Evolutionary conservation across 2,329 filamentous ascomycete genomes (phyloP).

Genomic region (Orbilia quercus): DNA sequence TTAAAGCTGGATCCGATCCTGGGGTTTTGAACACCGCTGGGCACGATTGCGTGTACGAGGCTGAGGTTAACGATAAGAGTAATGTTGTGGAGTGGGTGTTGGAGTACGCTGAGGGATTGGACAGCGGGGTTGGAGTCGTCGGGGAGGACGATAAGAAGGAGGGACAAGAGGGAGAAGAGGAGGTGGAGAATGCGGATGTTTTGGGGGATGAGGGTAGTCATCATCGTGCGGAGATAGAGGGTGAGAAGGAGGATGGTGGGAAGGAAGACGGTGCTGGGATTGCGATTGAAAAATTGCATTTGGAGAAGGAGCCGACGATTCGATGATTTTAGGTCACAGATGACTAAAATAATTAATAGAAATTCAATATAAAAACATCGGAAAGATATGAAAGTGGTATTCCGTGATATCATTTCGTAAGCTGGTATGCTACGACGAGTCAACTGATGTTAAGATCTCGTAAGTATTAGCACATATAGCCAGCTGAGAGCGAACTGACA

Average conservation of each 20-base stretch:
- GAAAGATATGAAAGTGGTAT: too few relatives aligned
- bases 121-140: slow-evolving; percentile 60
- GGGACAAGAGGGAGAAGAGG: slow-evolving; percentile 5
- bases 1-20: slow-evolving; percentile 79
- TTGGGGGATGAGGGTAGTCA: slow-evolving; percentile 44
- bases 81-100: slow-evolving; percentile 71
- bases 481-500: too few relatives aligned
- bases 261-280: slow-evolving; percentile 10
- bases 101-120: slow-evolving; percentile 63
- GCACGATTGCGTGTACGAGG: slow-evolving; percentile 80
- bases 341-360: slow-evolving; percentile 6
- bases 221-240: slow-evolving; percentile 17
- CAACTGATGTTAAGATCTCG: too few relatives aligned
- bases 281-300: slow-evolving; percentile 36
- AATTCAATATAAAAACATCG: slow-evolving; percentile 38
- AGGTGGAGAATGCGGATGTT: slow-evolving; percentile 36
- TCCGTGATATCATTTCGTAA: too few relatives aligned
- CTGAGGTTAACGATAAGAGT: slow-evolving; percentile 75
- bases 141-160: slow-evolving; percentile 34
- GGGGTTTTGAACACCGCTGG: slow-evolving; percentile 83
- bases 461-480: too few relatives aligned
- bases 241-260: background rate
- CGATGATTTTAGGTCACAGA: slow-evolving; percentile 9
- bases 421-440: too few relatives aligned
- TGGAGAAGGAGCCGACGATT: slow-evolving; percentile 35